phyloP scores from a whole-genome alignment of 495 filamentous ascomycete species.

The Bacidia gigantensis region DNA sequence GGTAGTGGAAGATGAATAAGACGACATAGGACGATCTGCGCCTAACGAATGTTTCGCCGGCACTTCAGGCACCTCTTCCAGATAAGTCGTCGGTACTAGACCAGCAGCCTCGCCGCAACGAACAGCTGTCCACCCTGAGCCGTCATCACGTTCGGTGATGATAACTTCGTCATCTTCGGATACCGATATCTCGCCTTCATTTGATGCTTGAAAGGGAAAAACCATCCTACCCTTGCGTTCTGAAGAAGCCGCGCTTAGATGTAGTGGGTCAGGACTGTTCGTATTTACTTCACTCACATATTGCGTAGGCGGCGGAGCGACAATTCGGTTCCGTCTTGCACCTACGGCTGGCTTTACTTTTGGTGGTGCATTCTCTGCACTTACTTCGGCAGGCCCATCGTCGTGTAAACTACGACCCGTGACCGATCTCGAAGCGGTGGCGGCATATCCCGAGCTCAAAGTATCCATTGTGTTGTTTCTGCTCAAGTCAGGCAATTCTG shows the following conservation, averaged over 20 bases:
- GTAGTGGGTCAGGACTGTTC: constrained; percentile 23
- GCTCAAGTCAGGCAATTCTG: constrained; percentile 41
- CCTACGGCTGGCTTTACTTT: constrained; percentile 29
- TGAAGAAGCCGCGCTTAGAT: constrained; percentile 22
- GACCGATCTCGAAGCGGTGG: constrained; percentile 61
- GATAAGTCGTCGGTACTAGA: constrained; percentile 74
- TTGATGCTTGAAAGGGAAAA: constrained; percentile 68
- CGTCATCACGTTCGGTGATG: constrained; percentile 83
- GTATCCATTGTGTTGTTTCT: constrained; percentile 90
- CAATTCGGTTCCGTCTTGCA: constrained; percentile 48
- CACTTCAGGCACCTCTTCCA: constrained; percentile 38
- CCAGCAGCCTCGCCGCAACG: constrained; percentile 53
- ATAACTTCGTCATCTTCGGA: constrained; percentile 60
- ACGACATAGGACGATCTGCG: constrained; percentile 44
- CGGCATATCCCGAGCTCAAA: constrained; percentile 75
- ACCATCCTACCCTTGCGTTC: constrained; percentile 76
- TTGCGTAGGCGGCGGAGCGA: constrained; percentile 74
- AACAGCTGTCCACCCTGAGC: constrained; percentile 81
- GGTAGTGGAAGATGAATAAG: constrained; percentile 69
- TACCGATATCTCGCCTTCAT: constrained; percentile 67
- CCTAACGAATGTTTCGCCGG: constrained; percentile 17
- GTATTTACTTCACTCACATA: constrained; percentile 54
- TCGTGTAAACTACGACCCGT: constrained; percentile 37
- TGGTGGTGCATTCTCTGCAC: constrained; percentile 19
- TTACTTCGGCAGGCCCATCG: constrained; percentile 12